Base-by-base conservation (phyloP, 148 eudicot genomes). In the Arbutus unedo region DNA sequence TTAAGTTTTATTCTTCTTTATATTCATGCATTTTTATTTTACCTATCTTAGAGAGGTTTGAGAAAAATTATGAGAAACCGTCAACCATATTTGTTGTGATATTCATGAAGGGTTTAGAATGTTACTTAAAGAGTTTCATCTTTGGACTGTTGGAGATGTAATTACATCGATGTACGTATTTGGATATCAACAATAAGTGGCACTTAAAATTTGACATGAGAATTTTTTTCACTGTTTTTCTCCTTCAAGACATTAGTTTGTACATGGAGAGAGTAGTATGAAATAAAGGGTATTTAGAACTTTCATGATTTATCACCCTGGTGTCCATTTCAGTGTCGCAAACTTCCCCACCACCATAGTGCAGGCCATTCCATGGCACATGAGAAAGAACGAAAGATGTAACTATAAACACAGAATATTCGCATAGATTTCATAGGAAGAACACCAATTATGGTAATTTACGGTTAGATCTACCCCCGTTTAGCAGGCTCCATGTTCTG, bases 351-450 rank as follows among this genome's bases (percentile, higher is more conserved):
- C 73, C 56, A 15, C n/a, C 16, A 23, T 49, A 9, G 49, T 51
- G 47, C 21, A 80, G 55, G 55, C 80, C 56, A 71, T 81, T 14
- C 45, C 60, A 51, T 10, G n/a, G 77, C 66, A 23, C 21, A 19
- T 57, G 25, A 79, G 18, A 47, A 56, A 8, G 7, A 74, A n/a
- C 16, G 48, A 71, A 0, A 74, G 48, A 56, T 56, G 21, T 21
- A 3, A 45, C 47, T 74, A 38, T 13, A 15, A 31, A 31, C 6
- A 11, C 19, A 19, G 6, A 53, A 62, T 38, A 81, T 8, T 8
- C 38, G 49, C 2, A 38, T 60, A 82, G 50, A 66, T 44, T 64
- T 18, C 81, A 83, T 41, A 48, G 48, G 18, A 5, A 50, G 70
- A n/a, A 78, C 55, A 62, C 57, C 21, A 41, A 59, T 56, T 43